These are phyloP conservation scores for Colletotrichum brevisporum DNA, from an alignment of 2,329 filamentous ascomycete species.

Conservation along the genomic window DNA sequence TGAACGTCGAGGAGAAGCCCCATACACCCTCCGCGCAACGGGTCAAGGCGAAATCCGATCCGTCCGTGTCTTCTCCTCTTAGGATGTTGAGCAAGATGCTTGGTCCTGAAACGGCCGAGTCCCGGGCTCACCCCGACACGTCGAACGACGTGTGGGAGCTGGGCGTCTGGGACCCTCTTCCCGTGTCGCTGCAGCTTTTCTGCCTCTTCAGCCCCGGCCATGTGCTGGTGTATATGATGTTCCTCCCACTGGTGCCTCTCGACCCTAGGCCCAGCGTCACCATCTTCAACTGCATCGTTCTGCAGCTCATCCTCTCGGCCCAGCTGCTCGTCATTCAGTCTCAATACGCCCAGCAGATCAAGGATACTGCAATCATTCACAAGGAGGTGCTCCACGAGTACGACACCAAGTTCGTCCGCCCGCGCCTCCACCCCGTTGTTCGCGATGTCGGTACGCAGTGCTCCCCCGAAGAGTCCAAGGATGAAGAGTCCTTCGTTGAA, in stretches of 20 bases:
- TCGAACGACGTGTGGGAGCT: slow-evolving; percentile 95
- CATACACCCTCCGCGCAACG: slow-evolving; percentile 89
- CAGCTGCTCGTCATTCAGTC: slow-evolving; percentile 82
- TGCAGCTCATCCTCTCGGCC: slow-evolving; percentile 80
- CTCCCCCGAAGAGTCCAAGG: slow-evolving; percentile 61
- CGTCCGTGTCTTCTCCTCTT: slow-evolving; percentile 82
- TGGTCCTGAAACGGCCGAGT: slow-evolving; percentile 79
- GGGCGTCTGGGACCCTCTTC: slow-evolving; percentile 92
- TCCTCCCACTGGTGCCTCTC: slow-evolving; percentile 81
- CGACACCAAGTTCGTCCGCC: slow-evolving; percentile 95
- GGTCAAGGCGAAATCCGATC: slow-evolving; percentile 89
- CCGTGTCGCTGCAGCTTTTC: slow-evolving; percentile 85
- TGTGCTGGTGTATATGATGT: slow-evolving; percentile 90
- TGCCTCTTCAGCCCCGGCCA: slow-evolving; percentile 95
- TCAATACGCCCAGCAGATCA: slow-evolving; percentile 85
- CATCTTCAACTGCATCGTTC: slow-evolving; percentile 83
- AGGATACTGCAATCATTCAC: slow-evolving; percentile 87
- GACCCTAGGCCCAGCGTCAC: slow-evolving; percentile 89
- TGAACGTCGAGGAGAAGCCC: slow-evolving; percentile 81
- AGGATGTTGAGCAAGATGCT: slow-evolving; percentile 80
- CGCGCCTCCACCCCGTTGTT: slow-evolving; percentile 85
- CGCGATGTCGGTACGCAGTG: slow-evolving; percentile 85
- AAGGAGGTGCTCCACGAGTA: slow-evolving; percentile 96
- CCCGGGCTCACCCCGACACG: slow-evolving; percentile 86
- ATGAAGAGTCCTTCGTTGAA: slow-evolving; percentile 60